These are phyloP conservation scores for Trichosanthes cucumerina DNA, from an alignment of 306 rosid genomes.

Conservation along the genomic window DNA sequence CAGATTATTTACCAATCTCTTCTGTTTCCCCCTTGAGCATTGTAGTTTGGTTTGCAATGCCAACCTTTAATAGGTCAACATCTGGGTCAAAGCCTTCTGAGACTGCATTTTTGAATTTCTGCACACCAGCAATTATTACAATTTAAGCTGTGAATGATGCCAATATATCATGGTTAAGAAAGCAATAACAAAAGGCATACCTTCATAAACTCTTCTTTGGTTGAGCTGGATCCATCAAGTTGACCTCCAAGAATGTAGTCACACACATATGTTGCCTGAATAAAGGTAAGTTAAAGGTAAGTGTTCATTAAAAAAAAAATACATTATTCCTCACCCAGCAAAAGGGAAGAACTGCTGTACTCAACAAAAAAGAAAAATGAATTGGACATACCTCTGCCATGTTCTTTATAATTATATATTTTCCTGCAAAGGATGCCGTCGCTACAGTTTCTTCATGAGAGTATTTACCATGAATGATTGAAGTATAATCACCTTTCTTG, in stretches of 20 bases:
- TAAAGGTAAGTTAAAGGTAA: constrained; percentile 1
- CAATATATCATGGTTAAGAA: background rate
- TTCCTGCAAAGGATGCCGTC: constrained; percentile 95
- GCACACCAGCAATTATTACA: constrained; percentile 15
- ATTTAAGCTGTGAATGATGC: background rate
- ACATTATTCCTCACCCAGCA: background rate
- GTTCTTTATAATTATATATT: constrained; percentile 70
- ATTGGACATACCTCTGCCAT: constrained; percentile 59
- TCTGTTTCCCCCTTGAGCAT: constrained; percentile 99
- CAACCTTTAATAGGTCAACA: constrained; percentile 48
- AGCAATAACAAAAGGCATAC: constrained; percentile 23
- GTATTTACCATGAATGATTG: constrained; percentile 87
- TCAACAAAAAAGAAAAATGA: background rate
- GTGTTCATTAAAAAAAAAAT: background rate
- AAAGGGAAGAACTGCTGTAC: background rate
- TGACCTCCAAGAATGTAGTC: constrained; percentile 87
- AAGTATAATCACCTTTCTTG: constrained; percentile 86
- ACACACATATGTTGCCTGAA: constrained; percentile 81
- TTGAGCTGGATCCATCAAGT: constrained; percentile 85
- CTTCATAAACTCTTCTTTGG: constrained; percentile 73
- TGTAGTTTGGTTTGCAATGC: constrained; percentile 97
- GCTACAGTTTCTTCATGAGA: constrained; percentile 94
- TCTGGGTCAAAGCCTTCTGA: constrained; percentile 88
- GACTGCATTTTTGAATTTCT: constrained; percentile 86
- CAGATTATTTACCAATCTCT: constrained; percentile 63